These are phyloP conservation scores for Westerdykella ornata DNA, from an alignment of 2,329 filamentous ascomycete genomes.

Conservation along the genomic window DNA sequence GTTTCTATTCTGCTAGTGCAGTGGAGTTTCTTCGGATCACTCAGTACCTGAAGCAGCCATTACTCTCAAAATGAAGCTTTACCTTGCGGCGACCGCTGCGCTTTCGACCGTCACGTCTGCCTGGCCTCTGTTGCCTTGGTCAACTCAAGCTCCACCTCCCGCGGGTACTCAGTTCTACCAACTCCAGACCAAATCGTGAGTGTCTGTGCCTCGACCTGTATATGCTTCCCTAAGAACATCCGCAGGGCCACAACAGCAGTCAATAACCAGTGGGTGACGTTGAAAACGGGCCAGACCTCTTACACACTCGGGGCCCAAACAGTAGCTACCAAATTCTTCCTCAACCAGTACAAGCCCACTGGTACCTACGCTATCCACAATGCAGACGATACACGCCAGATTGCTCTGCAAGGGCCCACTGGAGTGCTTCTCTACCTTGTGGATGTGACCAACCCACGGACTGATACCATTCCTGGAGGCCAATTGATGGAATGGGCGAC, in stretches of 20 bases:
- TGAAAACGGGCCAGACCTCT: conserved; percentile 13
- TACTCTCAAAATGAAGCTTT: conserved; percentile 15
- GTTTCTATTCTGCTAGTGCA: too few species aligned
- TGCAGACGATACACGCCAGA: conserved; percentile 23
- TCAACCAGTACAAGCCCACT: conserved; percentile 17
- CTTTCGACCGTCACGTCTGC: conserved; percentile 18
- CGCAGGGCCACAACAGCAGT: conserved; percentile 14
- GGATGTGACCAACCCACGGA: conserved; percentile 19
- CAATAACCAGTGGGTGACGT: conserved; percentile 20
- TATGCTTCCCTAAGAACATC: neutral
- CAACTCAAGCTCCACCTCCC: conserved; percentile 14
- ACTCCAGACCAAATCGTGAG: conserved; percentile 24
- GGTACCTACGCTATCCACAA: conserved; percentile 22
- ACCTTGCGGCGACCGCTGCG: conserved; percentile 12
- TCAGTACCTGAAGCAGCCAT: too few species aligned
- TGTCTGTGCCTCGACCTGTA: neutral
- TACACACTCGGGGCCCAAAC: conserved; percentile 16
- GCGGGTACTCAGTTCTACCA: conserved; percentile 21
- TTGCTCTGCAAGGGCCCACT: conserved; percentile 20
- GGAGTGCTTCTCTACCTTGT: conserved; percentile 20
- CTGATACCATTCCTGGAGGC: conserved; percentile 17
- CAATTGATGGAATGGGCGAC: conserved; percentile 27
- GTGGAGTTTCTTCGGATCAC: too few species aligned
- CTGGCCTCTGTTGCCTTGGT: conserved; percentile 12
- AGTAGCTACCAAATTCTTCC: conserved; percentile 21